Evolutionary conservation across 139 green algal genomes (phyloP).

Genomic region (Ettlia oleoabundans): DNA sequence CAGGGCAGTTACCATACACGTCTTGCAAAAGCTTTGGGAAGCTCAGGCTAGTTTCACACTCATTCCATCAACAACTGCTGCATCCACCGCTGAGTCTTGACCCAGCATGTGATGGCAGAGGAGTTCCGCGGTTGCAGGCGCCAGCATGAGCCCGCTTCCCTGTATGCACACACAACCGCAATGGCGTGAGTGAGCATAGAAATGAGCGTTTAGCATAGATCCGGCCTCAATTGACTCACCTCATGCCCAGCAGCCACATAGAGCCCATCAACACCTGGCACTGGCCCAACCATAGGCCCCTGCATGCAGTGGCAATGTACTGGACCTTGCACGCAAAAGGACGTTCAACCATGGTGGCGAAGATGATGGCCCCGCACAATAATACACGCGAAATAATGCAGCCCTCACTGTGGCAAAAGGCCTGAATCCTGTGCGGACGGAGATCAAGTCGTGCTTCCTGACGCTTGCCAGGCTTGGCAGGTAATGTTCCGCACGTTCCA

Average conservation of each 20-base stretch:
- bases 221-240: too few relatives aligned
- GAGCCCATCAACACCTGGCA: conserved; percentile 57
- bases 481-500: conserved; percentile 62
- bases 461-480: conserved; percentile 54
- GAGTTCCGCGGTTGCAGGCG: conserved; percentile 70
- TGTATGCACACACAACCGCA: too few relatives aligned
- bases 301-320: too few relatives aligned
- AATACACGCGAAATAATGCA: background rate
- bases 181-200: too few relatives aligned
- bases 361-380: background rate
- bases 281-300: conserved; percentile 66
- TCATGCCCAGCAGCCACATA: conserved; percentile 80
- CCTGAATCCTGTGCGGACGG: conserved; percentile 62
- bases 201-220: too few relatives aligned
- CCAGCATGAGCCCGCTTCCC: conserved; percentile 77
- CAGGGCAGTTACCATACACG: too few relatives aligned
- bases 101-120: conserved; percentile 23
- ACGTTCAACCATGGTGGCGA: background rate
- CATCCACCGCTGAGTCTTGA: background rate
- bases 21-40: too few relatives aligned
- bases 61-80: background rate
- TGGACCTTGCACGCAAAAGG: conserved; percentile 30
- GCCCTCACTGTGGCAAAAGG: conserved; percentile 56
- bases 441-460: background rate
- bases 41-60: background rate